Conservation (phyloP, 2,329 filamentous ascomycete genomes). For the Xylariaceae sp. region DNA sequence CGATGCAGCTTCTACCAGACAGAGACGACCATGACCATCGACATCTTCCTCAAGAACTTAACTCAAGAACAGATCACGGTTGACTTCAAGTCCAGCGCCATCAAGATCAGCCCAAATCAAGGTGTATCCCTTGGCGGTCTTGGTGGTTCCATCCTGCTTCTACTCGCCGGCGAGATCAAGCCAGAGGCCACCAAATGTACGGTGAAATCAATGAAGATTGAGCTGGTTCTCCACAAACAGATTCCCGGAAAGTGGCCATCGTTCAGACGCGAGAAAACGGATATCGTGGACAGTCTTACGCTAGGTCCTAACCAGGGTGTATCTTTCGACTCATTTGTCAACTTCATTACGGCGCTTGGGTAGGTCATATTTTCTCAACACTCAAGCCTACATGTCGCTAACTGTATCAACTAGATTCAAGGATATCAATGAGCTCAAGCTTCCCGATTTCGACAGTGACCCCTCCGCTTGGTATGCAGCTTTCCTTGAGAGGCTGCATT, state of each 20-base stretch:
- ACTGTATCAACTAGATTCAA: conserved; percentile 22
- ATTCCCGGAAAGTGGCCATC: conserved; percentile 63
- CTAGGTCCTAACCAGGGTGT: conserved; percentile 12
- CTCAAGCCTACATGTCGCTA: background rate
- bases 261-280: conserved; percentile 43
- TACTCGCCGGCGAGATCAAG: conserved; percentile 63
- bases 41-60: conserved; percentile 39
- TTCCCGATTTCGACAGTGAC: conserved; percentile 17
- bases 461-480: conserved; percentile 25
- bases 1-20: conserved; percentile 41
- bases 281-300: conserved; percentile 26
- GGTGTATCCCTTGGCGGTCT: conserved; percentile 47
- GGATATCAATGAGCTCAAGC: conserved; percentile 19
- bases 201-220: conserved; percentile 73
- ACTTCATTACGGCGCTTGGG: conserved; percentile 21
- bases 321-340: conserved; percentile 21
- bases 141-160: conserved; percentile 49
- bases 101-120: conserved; percentile 21
- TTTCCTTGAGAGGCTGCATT: conserved; percentile 17
- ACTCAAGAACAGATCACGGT: conserved; percentile 39
- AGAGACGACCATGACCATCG: conserved; percentile 33
- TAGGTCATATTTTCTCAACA: conserved; percentile 14
- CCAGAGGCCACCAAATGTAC: conserved; percentile 53
- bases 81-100: conserved; percentile 27
- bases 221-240: conserved; percentile 67